Conservation (phyloP, 169 alveolate genomes). For the Plasmodium gallinaceum region DNA sequence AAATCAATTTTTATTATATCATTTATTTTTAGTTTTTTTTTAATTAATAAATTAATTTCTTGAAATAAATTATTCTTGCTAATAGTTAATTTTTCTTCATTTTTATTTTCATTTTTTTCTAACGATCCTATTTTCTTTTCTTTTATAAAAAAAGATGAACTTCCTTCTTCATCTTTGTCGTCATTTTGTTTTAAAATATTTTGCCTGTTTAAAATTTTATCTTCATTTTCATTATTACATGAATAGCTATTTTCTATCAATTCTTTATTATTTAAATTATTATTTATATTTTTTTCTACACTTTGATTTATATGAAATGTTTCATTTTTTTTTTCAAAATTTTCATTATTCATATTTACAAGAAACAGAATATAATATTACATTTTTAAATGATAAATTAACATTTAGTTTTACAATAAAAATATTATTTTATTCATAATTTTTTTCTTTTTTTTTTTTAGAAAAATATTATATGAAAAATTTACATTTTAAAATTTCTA, state of each 20-base stretch:
- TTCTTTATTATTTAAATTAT: neutral
- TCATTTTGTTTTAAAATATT: too few relatives aligned
- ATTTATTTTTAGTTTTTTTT: slow-evolving; percentile 46
- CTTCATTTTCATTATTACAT: neutral
- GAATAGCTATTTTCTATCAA: neutral
- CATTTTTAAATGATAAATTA: too few relatives aligned
- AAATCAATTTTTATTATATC: slow-evolving; percentile 48
- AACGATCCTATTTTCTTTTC: neutral
- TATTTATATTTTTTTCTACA: neutral
- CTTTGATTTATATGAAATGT: neutral
- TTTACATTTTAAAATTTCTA: too few relatives aligned
- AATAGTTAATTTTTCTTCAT: slow-evolving; percentile 15
- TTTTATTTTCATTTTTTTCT: neutral
- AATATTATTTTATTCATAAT: too few relatives aligned
- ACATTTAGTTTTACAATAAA: too few relatives aligned
- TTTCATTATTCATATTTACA: slow-evolving; percentile 9
- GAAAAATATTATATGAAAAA: too few relatives aligned
- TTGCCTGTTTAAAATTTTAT: neutral
- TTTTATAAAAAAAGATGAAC: neutral
- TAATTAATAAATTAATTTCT: slow-evolving; percentile 47
- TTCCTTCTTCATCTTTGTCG: too few relatives aligned
- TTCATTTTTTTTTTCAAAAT: neutral
- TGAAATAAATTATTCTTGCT: slow-evolving; percentile 51
- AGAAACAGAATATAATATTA: neutral
- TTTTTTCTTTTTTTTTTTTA: too few relatives aligned